Conservation (phyloP, 768 basidiomycete genomes). For the Rossbeevera mucosa region DNA sequence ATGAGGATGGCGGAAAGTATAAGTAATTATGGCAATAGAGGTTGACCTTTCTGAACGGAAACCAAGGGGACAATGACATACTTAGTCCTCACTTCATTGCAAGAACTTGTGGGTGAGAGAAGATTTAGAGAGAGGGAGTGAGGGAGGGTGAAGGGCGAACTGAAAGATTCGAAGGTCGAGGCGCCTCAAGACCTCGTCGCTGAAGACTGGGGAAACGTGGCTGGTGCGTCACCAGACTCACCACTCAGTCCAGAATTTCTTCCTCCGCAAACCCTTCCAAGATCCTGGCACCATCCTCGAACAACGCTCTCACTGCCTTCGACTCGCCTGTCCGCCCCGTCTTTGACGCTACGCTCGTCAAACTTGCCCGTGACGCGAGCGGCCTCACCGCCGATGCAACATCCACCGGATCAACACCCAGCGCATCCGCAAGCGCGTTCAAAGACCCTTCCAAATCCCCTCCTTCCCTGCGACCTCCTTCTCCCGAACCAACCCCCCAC, state of each 20-base stretch:
- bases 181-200: too few species aligned
- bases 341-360: conserved; percentile 45
- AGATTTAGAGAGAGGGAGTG: not conserved
- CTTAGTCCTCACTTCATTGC: too few species aligned
- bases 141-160: not conserved
- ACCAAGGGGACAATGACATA: too few species aligned
- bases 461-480: not conserved
- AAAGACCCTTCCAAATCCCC: conserved; percentile 51
- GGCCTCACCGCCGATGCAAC: conserved; percentile 60
- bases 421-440: conserved; percentile 53
- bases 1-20: not conserved
- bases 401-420: conserved; percentile 58
- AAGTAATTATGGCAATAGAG: not conserved
- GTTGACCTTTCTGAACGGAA: too few species aligned
- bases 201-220: too few species aligned
- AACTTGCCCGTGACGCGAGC: conserved; percentile 55
- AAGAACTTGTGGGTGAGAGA: conserved; percentile 1
- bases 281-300: conserved; percentile 9
- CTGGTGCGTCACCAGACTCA: too few species aligned
- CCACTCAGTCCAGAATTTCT: not conserved
- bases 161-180: conserved; percentile 1
- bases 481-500: conserved; percentile 5
- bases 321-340: conserved; percentile 44
- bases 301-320: conserved; percentile 37
- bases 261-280: not conserved